phyloP scores from a whole-genome alignment of 768 basidiomycete species.

The Baorangia bicolor region DNA sequence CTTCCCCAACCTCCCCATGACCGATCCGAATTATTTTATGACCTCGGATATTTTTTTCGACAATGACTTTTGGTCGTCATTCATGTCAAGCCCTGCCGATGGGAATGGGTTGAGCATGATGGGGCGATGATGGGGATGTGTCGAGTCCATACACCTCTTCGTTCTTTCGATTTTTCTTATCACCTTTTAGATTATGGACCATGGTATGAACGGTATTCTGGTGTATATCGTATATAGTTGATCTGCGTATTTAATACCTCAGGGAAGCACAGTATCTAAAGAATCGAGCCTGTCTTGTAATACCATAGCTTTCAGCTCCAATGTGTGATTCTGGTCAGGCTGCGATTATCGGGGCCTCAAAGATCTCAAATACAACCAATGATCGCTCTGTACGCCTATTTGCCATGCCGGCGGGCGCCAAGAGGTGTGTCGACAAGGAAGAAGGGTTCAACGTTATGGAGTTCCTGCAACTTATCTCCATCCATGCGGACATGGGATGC shows the following conservation, averaged over 20 bases:
- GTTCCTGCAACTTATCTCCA: neutral
- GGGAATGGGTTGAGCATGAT: constrained; percentile 15
- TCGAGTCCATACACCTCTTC: neutral
- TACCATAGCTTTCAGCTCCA: neutral
- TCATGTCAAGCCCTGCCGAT: constrained; percentile 36
- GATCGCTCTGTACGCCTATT: neutral
- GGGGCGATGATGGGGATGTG: neutral
- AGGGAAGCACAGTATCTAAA: constrained; percentile 1
- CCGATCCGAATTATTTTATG: constrained; percentile 33
- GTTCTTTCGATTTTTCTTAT: neutral
- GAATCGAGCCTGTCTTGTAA: constrained; percentile 4
- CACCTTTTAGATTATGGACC: neutral
- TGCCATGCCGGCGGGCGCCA: neutral
- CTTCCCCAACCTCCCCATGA: constrained; percentile 24
- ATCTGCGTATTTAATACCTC: constrained; percentile 8
- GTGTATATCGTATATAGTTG: constrained; percentile 4
- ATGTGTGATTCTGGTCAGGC: neutral
- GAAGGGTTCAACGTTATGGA: neutral
- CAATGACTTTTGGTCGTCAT: constrained; percentile 43
- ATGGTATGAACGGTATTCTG: neutral
- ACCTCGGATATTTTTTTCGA: constrained; percentile 42
- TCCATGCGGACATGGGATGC: neutral
- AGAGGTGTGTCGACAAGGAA: neutral
- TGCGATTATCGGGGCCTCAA: too few relatives aligned
- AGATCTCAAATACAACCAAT: neutral